phyloP scores from a whole-genome alignment of 2,329 filamentous ascomycete genomes.

The Aspergillus brunneoviolaceus region DNA sequence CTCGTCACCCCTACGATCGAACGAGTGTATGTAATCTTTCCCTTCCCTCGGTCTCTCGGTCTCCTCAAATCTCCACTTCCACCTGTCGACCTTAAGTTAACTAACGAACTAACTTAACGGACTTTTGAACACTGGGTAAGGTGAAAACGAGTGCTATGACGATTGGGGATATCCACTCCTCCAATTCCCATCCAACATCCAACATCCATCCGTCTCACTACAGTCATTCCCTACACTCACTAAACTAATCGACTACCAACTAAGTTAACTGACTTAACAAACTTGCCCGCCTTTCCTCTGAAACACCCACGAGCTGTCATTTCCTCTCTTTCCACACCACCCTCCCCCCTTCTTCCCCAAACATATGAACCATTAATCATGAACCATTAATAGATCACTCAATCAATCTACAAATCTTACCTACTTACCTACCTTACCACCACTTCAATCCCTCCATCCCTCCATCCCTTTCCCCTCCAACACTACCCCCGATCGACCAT shows the following conservation, averaged over 20 bases:
- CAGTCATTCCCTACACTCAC: not conserved
- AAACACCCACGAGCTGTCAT: not conserved
- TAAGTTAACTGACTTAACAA: not conserved
- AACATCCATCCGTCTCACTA: not conserved
- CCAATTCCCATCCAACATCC: not conserved
- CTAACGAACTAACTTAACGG: not conserved
- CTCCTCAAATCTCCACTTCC: conserved; percentile 28
- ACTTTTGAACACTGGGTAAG: not conserved
- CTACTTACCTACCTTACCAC: not conserved
- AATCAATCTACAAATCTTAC: conserved; percentile 2
- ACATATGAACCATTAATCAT: not conserved
- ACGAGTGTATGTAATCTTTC: conserved; percentile 12
- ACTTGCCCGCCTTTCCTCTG: not conserved
- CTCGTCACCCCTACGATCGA: conserved; percentile 10
- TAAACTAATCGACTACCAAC: not conserved
- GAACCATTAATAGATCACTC: conserved; percentile 1
- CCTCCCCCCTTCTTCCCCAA: not conserved
- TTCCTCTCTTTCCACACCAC: not conserved
- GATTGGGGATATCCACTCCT: conserved; percentile 21
- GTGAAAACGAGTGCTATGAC: conserved; percentile 22
- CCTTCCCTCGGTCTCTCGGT: conserved; percentile 18
- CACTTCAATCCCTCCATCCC: not conserved
- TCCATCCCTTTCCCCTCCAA: conserved; percentile 2
- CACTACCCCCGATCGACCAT: conserved; percentile 6
- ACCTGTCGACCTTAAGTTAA: not conserved